Base-by-base conservation (phyloP, 371 early-diverging fungal genomes). In the Globomyces sp. region DNA sequence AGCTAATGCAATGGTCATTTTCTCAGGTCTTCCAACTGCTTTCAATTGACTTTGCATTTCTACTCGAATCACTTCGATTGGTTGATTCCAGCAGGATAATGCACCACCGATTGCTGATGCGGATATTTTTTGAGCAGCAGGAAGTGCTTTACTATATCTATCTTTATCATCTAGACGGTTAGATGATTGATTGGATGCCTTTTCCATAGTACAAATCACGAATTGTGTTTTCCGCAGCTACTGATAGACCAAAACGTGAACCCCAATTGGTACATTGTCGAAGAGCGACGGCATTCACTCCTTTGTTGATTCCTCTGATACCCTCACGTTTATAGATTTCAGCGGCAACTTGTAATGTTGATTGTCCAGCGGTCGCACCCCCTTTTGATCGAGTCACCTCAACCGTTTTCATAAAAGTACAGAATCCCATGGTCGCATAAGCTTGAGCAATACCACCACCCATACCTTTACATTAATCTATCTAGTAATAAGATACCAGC, bases 341-440 rank as follows among this genome's bases (percentile, higher is more conserved):
- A 39, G 78, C 71, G 5, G 98, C 98, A 49, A 96, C 87, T 34
- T 50, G 52, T 59, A 95, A 92, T 34, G 95, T 93, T 57, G 82
- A 75, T 43, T 83, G 78, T 51, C 79, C 81, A 13, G 79, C 89
- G 59, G 76, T 80, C 39, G 68, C 71, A 58, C 36, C 59, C 37
- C 43, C 63, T 49, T 92, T 92, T 79, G 92, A 92, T 48, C 96
- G 87, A 2, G 98, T 98, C 48, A 98, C 94, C 71, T 98, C 98
- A 36, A 96, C 98, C 0, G 98, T 97, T 79, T 96, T 96, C 98
- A 98, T 98, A 77, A 95, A 96, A 0, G 98, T 98, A 80, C 96
- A 95, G 80, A 96, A 96, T 4, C 98, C 96, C 96, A 96, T 98
- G 37, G 98, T 96, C 42, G 94, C 87, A 82, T 97, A 95, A 0